Percentiles rank a stretch among this genome's conserved stretches.
Evolutionary conservation across 768 basidiomycete species (phyloP).

Genomic region (Russula earlei): DNA sequence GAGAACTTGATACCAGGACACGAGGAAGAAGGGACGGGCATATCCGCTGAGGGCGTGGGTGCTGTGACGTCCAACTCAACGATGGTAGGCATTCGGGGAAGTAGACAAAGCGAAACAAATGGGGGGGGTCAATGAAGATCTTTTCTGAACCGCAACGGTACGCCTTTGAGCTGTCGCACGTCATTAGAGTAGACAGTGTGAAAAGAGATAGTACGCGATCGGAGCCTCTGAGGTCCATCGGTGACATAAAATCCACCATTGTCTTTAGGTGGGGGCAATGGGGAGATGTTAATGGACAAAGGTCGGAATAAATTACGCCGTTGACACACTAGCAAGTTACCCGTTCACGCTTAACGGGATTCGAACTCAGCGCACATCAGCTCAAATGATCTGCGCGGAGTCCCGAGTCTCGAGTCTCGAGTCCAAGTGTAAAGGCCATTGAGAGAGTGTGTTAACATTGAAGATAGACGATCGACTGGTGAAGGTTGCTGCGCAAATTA

Average conservation of each 20-base stretch:
- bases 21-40: not conserved
- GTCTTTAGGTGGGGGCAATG: not conserved
- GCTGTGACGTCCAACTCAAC: not conserved
- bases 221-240: not conserved
- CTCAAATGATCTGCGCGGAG: not conserved
- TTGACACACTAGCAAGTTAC: not conserved
- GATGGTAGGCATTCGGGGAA: not conserved
- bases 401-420: too few species aligned
- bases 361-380: conserved; percentile 11
- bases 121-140: too few species aligned
- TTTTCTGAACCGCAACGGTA: not conserved
- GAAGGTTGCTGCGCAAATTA: not conserved
- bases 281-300: conserved; percentile 1
- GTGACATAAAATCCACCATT: not conserved
- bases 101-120: not conserved
- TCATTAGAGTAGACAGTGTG: not conserved
- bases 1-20: not conserved
- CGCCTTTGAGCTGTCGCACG: conserved; percentile 4
- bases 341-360: not conserved
- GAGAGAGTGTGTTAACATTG: not conserved
- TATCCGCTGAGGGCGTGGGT: not conserved
- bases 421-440: too few species aligned
- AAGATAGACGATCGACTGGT: not conserved
- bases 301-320: not conserved
- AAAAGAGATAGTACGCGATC: conserved; percentile 9